phyloP scores from a whole-genome alignment of 257 asterid species.

The Gentiana dahurica region DNA sequence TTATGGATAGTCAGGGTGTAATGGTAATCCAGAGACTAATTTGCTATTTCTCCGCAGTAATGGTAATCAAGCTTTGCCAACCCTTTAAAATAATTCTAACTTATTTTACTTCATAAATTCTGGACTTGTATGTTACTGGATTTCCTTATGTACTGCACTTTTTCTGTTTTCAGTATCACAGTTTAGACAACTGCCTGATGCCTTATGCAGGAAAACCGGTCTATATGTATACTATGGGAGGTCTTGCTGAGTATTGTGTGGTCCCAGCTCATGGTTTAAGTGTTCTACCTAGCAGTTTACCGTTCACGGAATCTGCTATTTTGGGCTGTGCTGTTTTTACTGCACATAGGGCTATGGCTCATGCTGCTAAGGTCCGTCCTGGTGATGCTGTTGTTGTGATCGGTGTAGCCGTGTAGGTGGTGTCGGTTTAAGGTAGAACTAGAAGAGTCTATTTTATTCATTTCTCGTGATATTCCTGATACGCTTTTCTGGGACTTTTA shows the following conservation, averaged over 20 bases:
- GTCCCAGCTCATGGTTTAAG: slow-evolving; percentile 89
- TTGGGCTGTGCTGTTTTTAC: slow-evolving; percentile 97
- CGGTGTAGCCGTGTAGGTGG: slow-evolving; percentile 98
- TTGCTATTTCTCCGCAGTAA: too few species aligned
- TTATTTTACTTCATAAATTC: too few species aligned
- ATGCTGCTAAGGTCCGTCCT: slow-evolving; percentile 89
- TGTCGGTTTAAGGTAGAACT: slow-evolving; percentile 84
- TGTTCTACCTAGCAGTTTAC: slow-evolving; percentile 63
- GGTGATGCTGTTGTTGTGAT: slow-evolving; percentile 93
- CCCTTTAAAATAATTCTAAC: too few species aligned
- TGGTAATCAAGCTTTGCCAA: too few species aligned
- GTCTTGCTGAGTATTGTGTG: slow-evolving; percentile 94
- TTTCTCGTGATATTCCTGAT: too few species aligned
- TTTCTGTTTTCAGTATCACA: too few species aligned
- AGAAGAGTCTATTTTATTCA: too few species aligned
- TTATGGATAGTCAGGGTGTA: too few species aligned
- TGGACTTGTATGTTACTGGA: too few species aligned
- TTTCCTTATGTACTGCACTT: too few species aligned
- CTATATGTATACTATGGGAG: slow-evolving; percentile 99
- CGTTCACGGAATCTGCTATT: slow-evolving; percentile 88
- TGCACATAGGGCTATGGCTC: slow-evolving; percentile 99
- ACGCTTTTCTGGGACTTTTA: slow-evolving; percentile 10
- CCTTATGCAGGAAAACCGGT: slow-evolving; percentile 72
- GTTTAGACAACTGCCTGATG: too few species aligned
- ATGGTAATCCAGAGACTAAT: too few species aligned